phyloP scores from a whole-genome alignment of 2,329 filamentous ascomycete species.

The Colletotrichum echinochloae region DNA sequence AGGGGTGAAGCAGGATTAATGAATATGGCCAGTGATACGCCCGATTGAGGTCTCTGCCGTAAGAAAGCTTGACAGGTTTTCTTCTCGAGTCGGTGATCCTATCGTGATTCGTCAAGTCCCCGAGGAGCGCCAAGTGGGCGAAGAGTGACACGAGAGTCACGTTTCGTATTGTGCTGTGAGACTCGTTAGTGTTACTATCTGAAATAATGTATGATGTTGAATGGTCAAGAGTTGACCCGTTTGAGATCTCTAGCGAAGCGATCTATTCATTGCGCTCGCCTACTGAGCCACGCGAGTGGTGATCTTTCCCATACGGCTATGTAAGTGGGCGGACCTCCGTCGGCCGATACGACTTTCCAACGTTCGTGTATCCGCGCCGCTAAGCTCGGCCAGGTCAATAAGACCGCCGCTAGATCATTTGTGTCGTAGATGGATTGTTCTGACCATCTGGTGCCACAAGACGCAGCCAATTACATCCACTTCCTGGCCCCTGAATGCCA shows the following conservation, averaged over 20 bases:
- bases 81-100: not conserved
- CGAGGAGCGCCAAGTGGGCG: not conserved
- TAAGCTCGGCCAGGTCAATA: constrained; percentile 10
- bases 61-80: constrained; percentile 38
- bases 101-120: not conserved
- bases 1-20: not conserved
- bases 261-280: not conserved
- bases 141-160: not conserved
- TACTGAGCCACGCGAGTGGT: not conserved
- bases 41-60: constrained; percentile 51
- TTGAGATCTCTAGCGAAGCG: not conserved
- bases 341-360: constrained; percentile 2
- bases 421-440: not conserved
- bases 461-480: not conserved
- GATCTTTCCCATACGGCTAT: not conserved
- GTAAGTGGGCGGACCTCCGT: not conserved
- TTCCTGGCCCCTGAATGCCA: not conserved
- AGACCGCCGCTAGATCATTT: constrained; percentile 5
- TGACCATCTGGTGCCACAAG: not conserved
- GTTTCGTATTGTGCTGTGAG: not conserved
- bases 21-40: constrained; percentile 49
- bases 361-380: not conserved
- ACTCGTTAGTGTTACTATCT: no score
- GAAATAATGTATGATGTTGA: no score
- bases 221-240: no score